Evolutionary conservation across 345 rosid genomes (phyloP).

Genomic region (Salix suchowensis): DNA sequence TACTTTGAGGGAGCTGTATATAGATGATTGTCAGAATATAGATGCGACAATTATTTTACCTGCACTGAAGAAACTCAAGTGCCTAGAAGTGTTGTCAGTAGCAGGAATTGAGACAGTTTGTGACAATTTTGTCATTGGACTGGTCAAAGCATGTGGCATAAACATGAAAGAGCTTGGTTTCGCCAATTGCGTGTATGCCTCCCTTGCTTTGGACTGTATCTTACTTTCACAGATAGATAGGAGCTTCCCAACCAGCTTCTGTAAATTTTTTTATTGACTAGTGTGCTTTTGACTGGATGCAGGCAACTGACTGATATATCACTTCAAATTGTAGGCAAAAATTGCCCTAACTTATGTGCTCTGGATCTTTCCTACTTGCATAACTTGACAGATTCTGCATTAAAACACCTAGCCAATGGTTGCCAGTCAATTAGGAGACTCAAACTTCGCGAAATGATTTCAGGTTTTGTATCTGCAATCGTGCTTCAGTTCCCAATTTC

Average conservation of each 20-base stretch:
- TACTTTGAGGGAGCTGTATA: constrained; percentile 43
- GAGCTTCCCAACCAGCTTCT: not conserved
- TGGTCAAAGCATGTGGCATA: constrained; percentile 22
- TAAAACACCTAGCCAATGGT: constrained; percentile 40
- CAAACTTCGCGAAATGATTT: constrained; percentile 31
- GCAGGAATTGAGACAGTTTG: constrained; percentile 29
- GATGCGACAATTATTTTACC: constrained; percentile 23
- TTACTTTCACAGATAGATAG: not conserved
- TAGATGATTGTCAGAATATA: constrained; percentile 44
- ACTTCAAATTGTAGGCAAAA: constrained; percentile 28
- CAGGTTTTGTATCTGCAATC: constrained; percentile 17
- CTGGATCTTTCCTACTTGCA: constrained; percentile 42
- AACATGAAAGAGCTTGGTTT: constrained; percentile 40
- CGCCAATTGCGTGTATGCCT: constrained; percentile 20
- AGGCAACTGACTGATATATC: constrained; percentile 42
- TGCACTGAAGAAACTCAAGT: constrained; percentile 26
- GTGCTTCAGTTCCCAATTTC: not conserved
- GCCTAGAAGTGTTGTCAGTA: constrained; percentile 40
- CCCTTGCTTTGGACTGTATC: not conserved
- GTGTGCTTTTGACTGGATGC: constrained; percentile 20
- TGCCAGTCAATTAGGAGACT: constrained; percentile 32
- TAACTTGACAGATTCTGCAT: constrained; percentile 33
- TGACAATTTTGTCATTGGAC: constrained; percentile 22
- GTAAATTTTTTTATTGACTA: not conserved
- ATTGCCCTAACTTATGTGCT: constrained; percentile 28